These are phyloP conservation scores for Cryphonectria carpinicola DNA, from an alignment of 2,329 filamentous ascomycete genomes.

Conservation along the genomic window DNA sequence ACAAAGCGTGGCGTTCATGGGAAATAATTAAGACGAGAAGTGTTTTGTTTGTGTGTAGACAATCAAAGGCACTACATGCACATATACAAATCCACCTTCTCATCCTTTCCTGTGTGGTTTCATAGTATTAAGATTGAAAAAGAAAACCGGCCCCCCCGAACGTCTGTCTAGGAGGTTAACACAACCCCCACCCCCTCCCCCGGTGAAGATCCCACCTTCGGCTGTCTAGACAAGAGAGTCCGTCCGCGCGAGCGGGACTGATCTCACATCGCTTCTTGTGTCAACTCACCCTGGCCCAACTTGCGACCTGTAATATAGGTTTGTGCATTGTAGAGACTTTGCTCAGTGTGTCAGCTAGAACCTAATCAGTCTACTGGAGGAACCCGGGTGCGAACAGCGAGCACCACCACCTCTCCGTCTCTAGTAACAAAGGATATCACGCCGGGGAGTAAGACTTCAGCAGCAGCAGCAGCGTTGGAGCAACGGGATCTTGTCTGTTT, in stretches of 20 bases:
- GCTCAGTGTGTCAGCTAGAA: not conserved
- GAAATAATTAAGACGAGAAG: not conserved
- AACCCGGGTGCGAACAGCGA: not conserved
- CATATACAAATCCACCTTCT: not conserved
- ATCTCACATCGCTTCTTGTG: not conserved
- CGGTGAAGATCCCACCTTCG: not conserved
- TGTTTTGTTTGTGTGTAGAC: not conserved
- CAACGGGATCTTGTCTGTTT: constrained; percentile 7
- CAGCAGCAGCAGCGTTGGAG: not conserved
- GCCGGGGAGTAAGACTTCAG: not conserved
- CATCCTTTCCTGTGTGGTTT: not conserved
- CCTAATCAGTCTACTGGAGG: not conserved
- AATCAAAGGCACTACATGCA: not conserved
- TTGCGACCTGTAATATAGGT: not conserved
- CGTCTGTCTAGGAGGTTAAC: not conserved
- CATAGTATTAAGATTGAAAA: not conserved
- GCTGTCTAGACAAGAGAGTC: not conserved
- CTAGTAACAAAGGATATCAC: not conserved
- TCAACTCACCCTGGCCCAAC: not conserved
- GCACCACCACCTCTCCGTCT: not conserved
- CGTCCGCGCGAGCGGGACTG: not conserved
- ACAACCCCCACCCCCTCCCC: not conserved
- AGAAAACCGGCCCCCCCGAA: not conserved
- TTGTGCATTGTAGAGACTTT: not conserved
- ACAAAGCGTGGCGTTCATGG: constrained; percentile 5